These are phyloP conservation scores for Plenodomus tracheiphilus DNA, from an alignment of 2,329 filamentous ascomycete genomes.

Conservation along the genomic window DNA sequence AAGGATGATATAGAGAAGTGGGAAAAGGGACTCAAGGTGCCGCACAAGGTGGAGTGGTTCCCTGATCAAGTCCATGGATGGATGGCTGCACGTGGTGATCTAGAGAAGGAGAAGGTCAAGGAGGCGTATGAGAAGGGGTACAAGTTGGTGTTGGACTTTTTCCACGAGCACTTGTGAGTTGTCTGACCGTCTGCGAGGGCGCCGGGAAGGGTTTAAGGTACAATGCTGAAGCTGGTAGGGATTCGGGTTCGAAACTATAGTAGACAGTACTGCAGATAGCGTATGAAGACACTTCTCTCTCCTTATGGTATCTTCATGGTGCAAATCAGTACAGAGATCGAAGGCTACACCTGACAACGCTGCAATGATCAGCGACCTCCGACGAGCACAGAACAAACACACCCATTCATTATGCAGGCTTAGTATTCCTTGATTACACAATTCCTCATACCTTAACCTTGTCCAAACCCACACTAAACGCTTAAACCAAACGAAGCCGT, in stretches of 20 bases:
- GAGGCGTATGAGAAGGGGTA: slow-evolving; percentile 56
- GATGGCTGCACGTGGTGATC: slow-evolving; percentile 51
- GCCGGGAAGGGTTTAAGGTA: not conserved
- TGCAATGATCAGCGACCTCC: too few relatives aligned
- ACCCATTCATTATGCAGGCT: too few relatives aligned
- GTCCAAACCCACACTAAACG: too few relatives aligned
- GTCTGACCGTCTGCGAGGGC: not conserved
- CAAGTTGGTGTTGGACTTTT: slow-evolving; percentile 54
- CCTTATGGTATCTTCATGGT: too few relatives aligned
- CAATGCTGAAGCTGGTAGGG: slow-evolving; percentile 22
- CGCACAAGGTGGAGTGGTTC: slow-evolving; percentile 54
- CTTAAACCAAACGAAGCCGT: too few relatives aligned
- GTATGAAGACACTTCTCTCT: too few relatives aligned
- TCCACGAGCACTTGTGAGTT: slow-evolving; percentile 57
- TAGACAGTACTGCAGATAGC: too few relatives aligned
- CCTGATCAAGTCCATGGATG: slow-evolving; percentile 52
- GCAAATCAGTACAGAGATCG: too few relatives aligned
- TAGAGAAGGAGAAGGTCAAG: slow-evolving; percentile 53
- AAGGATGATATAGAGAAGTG: slow-evolving; percentile 56
- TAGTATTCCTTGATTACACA: too few relatives aligned
- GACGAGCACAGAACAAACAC: too few relatives aligned
- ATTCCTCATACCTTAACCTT: too few relatives aligned
- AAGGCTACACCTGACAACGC: too few relatives aligned
- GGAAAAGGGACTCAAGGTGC: slow-evolving; percentile 53
- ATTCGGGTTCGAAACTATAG: slow-evolving; percentile 22